Percentiles rank a stretch among this genome's conserved stretches.
These are phyloP conservation scores for Skeletonema costatum DNA, from an alignment of 108 stramenopile species.

Conservation along the genomic window DNA sequence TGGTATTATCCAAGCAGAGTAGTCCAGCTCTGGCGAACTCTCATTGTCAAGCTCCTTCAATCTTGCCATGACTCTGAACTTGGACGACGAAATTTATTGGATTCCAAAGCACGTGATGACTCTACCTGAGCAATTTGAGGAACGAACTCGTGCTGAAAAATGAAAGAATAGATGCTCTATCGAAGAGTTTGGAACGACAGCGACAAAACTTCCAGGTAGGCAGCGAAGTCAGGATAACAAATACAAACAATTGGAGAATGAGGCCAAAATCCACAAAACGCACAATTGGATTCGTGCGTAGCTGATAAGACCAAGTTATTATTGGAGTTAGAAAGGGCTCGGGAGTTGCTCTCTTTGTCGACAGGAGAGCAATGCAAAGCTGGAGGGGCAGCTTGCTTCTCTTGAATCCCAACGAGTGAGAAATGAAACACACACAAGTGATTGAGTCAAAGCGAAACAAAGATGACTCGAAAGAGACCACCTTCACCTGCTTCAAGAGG, in stretches of 20 bases:
- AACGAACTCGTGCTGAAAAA: slow-evolving; percentile 12
- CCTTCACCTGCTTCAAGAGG: neutral
- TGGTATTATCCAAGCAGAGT: slow-evolving; percentile 53
- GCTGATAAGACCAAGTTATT: slow-evolving; percentile 5
- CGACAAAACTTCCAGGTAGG: neutral
- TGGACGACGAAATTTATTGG: slow-evolving; percentile 16
- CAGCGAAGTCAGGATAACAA: neutral
- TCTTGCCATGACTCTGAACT: slow-evolving; percentile 50
- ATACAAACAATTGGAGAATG: neutral
- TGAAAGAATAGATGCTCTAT: slow-evolving; percentile 17
- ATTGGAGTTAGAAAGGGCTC: neutral
- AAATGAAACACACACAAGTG: neutral
- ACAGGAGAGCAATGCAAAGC: neutral
- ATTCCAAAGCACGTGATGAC: neutral
- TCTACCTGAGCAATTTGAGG: slow-evolving; percentile 3
- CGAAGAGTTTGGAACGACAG: slow-evolving; percentile 5
- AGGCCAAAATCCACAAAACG: neutral
- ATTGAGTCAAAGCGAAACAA: neutral
- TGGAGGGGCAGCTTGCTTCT: neutral
- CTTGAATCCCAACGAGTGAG: neutral
- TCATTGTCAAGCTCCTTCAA: slow-evolving; percentile 60
- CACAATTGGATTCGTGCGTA: slow-evolving; percentile 5
- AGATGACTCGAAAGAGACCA: neutral
- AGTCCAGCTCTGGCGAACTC: slow-evolving; percentile 53
- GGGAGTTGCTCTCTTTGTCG: neutral